Evolutionary conservation across 2,329 filamentous ascomycete species (phyloP).

Genomic region (Xylaria sp.): DNA sequence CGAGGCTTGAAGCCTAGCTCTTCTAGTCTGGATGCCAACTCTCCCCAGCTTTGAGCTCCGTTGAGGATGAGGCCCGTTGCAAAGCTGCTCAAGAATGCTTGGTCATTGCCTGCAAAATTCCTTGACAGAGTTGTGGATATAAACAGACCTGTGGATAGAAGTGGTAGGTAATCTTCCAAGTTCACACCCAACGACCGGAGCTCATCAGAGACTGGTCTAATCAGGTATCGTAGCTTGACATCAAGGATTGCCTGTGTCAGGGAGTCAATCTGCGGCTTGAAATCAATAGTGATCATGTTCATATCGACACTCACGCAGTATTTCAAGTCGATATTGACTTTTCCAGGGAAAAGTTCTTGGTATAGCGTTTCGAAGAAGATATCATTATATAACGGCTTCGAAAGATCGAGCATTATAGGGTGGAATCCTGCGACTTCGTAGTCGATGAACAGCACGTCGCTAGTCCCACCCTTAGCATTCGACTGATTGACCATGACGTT

Average conservation of each 20-base stretch:
- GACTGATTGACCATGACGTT: slow-evolving; percentile 27
- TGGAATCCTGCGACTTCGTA: slow-evolving; percentile 26
- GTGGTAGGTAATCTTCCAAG: slow-evolving; percentile 20
- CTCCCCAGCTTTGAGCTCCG: slow-evolving; percentile 3
- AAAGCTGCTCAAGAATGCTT: slow-evolving; percentile 21
- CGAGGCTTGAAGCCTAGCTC: slow-evolving; percentile 10
- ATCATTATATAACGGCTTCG: slow-evolving; percentile 31
- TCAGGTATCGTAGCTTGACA: slow-evolving; percentile 34
- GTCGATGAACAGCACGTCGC: slow-evolving; percentile 25
- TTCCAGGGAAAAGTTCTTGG: background rate
- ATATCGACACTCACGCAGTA: background rate
- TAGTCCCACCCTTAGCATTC: background rate
- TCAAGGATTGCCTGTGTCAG: slow-evolving; percentile 33
- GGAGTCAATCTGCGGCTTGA: slow-evolving; percentile 17
- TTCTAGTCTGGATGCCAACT: background rate
- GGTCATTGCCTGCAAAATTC: background rate
- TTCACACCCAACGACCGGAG: background rate
- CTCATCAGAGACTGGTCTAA: slow-evolving; percentile 29
- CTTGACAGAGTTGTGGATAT: slow-evolving; percentile 11
- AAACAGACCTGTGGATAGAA: slow-evolving; percentile 20
- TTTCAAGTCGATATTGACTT: background rate
- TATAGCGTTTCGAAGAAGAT: slow-evolving; percentile 30
- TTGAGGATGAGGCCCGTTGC: slow-evolving; percentile 12
- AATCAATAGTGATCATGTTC: slow-evolving; percentile 13
- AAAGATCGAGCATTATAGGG: slow-evolving; percentile 37